phyloP scores from a whole-genome alignment of 345 rosid species.

The Geranium rotundifolium region DNA sequence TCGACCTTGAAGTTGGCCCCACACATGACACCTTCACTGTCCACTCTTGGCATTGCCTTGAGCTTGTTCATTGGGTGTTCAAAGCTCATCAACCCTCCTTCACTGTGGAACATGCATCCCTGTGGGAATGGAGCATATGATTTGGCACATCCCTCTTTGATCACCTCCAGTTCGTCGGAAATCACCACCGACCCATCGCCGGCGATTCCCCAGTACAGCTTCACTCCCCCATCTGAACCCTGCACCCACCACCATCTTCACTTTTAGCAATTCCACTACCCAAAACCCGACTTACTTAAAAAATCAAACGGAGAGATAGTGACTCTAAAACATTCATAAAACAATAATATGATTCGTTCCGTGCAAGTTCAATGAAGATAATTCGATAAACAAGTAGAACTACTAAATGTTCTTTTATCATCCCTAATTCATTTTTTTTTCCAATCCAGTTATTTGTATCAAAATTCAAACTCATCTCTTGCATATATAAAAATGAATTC shows the following conservation, averaged over 20 bases:
- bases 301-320: too few species aligned
- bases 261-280: too few species aligned
- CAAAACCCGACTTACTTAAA: neutral
- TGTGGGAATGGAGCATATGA: conserved; percentile 90
- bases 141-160: conserved; percentile 78
- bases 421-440: too few species aligned
- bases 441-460: too few species aligned
- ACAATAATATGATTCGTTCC: too few species aligned
- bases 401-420: too few species aligned
- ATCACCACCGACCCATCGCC: conserved; percentile 76
- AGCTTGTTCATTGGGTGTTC: conserved; percentile 70
- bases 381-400: too few species aligned
- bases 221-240: conserved; percentile 76
- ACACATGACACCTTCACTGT: conserved; percentile 78
- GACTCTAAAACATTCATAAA: too few species aligned
- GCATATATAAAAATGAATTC: too few species aligned
- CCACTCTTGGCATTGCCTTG: conserved; percentile 85
- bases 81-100: conserved; percentile 70
- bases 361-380: too few species aligned
- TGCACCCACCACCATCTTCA: conserved; percentile 10
- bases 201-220: conserved; percentile 82
- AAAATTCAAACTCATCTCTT: too few species aligned
- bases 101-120: conserved; percentile 82
- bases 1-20: conserved; percentile 91
- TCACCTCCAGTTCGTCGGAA: conserved; percentile 63